Percentiles rank a stretch among this genome's conserved stretches.
Evolutionary conservation across 768 basidiomycete species (phyloP).

Genomic region (Amanita rimosa): DNA sequence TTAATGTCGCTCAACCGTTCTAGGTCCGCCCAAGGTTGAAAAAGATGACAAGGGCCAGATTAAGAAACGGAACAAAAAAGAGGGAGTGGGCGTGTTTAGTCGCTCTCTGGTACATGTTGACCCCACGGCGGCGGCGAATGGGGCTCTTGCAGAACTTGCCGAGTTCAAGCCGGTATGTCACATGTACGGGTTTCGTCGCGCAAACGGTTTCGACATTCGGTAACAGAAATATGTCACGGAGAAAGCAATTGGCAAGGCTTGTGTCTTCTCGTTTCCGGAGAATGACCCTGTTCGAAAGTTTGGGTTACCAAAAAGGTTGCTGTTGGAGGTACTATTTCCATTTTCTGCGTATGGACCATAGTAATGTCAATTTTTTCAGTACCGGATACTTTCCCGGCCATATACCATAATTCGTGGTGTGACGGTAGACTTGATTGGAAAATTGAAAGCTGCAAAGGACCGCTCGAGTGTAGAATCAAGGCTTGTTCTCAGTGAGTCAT

Average conservation of each 20-base stretch:
- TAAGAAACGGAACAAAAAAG: constrained; percentile 13
- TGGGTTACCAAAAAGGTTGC: constrained; percentile 59
- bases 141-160: constrained; percentile 29
- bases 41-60: constrained; percentile 10
- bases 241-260: constrained; percentile 30
- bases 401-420: constrained; percentile 61
- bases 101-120: no score
- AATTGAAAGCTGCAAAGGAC: constrained; percentile 38
- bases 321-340: constrained; percentile 53
- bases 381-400: constrained; percentile 57
- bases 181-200: constrained; percentile 8
- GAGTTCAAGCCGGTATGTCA: constrained; percentile 32
- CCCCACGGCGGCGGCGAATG: no score
- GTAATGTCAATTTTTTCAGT: constrained; percentile 25
- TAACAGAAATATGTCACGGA: constrained; percentile 15
- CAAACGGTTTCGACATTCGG: background rate
- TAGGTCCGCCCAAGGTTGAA: constrained; percentile 3
- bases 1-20: background rate
- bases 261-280: constrained; percentile 31
- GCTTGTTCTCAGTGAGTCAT: constrained; percentile 52
- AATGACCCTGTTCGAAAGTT: constrained; percentile 48
- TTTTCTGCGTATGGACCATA: background rate
- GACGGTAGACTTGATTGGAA: constrained; percentile 45
- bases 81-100: constrained; percentile 19
- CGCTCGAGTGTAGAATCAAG: constrained; percentile 41